phyloP scores from a whole-genome alignment of 2,329 filamentous ascomycete species.

The Colletotrichum sojae region DNA sequence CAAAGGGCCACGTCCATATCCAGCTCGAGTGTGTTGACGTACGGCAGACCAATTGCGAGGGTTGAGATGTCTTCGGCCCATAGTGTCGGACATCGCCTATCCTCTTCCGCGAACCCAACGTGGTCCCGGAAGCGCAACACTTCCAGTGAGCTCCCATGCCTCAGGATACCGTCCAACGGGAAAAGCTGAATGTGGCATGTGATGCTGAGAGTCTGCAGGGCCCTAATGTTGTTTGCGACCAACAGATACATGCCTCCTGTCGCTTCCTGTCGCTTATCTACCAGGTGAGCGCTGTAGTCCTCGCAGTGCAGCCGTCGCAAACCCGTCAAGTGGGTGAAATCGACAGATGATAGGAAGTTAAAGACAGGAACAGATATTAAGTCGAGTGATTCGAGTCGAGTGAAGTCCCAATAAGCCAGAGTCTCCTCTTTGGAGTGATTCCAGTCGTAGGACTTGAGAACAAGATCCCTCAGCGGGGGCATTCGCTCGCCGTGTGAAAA shows the following conservation, averaged over 20 bases:
- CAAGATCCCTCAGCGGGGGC: constrained; percentile 58
- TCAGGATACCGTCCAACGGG: constrained; percentile 55
- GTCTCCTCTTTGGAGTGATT: constrained; percentile 57
- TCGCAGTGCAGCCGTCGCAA: constrained; percentile 58
- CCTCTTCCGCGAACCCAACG: constrained; percentile 60
- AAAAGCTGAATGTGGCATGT: constrained; percentile 59
- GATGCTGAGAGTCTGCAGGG: constrained; percentile 56
- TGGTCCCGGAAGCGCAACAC: constrained; percentile 61
- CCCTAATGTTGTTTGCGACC: constrained; percentile 53
- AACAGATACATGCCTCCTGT: constrained; percentile 56
- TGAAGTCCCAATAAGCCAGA: constrained; percentile 62
- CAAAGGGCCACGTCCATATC: constrained; percentile 60
- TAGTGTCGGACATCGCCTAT: constrained; percentile 59
- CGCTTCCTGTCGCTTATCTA: constrained; percentile 55
- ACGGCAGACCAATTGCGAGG: constrained; percentile 50
- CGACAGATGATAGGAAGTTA: constrained; percentile 60
- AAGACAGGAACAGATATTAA: constrained; percentile 60
- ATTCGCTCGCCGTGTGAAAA: constrained; percentile 58
- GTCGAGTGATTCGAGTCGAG: constrained; percentile 56
- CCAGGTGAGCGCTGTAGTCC: constrained; percentile 60
- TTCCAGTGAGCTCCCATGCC: constrained; percentile 55
- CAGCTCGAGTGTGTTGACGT: constrained; percentile 59
- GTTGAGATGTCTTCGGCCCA: constrained; percentile 48
- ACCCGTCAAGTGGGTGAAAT: constrained; percentile 51
- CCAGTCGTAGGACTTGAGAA: constrained; percentile 65